A percentile compares a stretch with the other conserved stretches of the same genome.
Evolutionary conservation across 495 filamentous ascomycete genomes (phyloP).

Genomic region (Hypoxylon fragiforme): DNA sequence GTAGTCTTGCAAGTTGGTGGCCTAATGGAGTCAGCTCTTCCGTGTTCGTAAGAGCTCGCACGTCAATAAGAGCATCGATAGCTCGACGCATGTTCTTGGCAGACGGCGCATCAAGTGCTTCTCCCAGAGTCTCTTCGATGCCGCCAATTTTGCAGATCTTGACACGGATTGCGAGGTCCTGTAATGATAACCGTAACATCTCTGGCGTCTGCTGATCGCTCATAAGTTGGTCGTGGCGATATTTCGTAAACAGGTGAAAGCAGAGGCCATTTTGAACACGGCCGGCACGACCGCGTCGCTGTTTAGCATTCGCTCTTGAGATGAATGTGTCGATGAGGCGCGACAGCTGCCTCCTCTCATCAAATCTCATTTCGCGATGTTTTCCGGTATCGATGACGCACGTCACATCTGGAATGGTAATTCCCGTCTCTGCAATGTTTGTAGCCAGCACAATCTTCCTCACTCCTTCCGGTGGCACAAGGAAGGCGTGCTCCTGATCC

Average conservation of each 20-base stretch:
- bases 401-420: conserved; percentile 95
- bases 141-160: conserved; percentile 94
- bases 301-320: conserved; percentile 90
- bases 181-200: conserved; percentile 88
- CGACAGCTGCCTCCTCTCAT: conserved; percentile 88
- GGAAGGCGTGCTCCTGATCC: conserved; percentile 90
- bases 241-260: conserved; percentile 91
- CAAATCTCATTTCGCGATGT: conserved; percentile 94
- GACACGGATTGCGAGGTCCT: conserved; percentile 92
- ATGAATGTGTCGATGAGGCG: conserved; percentile 91
- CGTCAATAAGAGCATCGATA: conserved; percentile 89
- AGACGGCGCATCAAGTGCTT: conserved; percentile 87
- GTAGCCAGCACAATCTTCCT: conserved; percentile 94
- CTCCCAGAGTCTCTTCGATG: conserved; percentile 84
- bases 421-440: conserved; percentile 96
- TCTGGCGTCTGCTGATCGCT: conserved; percentile 92
- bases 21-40: conserved; percentile 90
- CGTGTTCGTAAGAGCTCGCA: conserved; percentile 76
- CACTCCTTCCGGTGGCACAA: conserved; percentile 75
- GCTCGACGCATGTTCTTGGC: conserved; percentile 89
- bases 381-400: conserved; percentile 94
- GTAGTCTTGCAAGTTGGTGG: conserved; percentile 80
- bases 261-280: conserved; percentile 92
- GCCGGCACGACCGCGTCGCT: conserved; percentile 91
- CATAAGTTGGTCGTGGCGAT: conserved; percentile 78